These are phyloP conservation scores for Nymphaea colorata DNA, from an alignment of 164 flowering plant species.

Conservation along the genomic window DNA sequence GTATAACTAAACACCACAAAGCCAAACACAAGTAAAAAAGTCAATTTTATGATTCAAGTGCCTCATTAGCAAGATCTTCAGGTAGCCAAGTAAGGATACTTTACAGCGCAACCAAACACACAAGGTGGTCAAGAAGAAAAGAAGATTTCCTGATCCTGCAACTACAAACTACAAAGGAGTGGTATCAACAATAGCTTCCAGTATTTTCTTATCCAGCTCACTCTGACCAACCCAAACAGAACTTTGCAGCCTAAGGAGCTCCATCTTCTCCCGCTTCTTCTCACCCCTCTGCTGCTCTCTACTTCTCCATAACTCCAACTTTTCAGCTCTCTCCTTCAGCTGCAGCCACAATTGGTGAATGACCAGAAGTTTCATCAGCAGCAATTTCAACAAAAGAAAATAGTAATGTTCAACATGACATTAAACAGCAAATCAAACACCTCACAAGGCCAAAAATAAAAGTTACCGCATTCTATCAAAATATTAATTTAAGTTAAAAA, in stretches of 20 bases:
- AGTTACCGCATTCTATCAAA: too few relatives aligned
- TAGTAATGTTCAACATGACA: background rate
- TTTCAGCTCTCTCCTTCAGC: constrained; percentile 65
- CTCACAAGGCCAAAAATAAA: background rate
- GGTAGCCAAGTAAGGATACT: too few relatives aligned
- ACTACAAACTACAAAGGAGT: constrained; percentile 11
- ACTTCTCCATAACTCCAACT: constrained; percentile 56
- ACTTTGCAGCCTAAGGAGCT: constrained; percentile 48
- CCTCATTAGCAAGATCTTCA: too few relatives aligned
- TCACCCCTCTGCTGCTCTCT: constrained; percentile 33
- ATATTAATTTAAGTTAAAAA: too few relatives aligned
- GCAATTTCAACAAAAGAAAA: background rate
- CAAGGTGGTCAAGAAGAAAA: too few relatives aligned
- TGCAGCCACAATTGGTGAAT: constrained; percentile 13
- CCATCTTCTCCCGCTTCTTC: constrained; percentile 41
- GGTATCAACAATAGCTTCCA: constrained; percentile 23
- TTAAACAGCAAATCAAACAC: background rate
- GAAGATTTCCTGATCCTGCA: too few relatives aligned
- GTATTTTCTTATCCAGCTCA: constrained; percentile 30
- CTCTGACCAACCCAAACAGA: constrained; percentile 52
- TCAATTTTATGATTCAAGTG: too few relatives aligned
- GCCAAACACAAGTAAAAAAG: too few relatives aligned
- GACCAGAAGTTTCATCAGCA: background rate
- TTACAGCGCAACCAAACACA: too few relatives aligned
- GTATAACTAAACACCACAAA: too few relatives aligned